Conservation (phyloP, 257 asterid species). For the Gentiana macrophylla region DNA sequence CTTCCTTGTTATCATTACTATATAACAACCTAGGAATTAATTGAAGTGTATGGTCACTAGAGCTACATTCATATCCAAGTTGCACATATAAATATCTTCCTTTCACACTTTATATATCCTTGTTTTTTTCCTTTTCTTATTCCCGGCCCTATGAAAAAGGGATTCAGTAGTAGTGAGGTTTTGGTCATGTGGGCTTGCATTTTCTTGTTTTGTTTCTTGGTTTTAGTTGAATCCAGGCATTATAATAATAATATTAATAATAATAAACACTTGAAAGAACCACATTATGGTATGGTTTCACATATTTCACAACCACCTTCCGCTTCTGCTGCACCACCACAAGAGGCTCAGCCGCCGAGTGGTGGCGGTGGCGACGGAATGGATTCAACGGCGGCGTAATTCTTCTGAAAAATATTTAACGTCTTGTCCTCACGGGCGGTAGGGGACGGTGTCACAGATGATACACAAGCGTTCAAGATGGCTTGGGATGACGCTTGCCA, state of each 20-base stretch:
- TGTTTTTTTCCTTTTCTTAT: background rate
- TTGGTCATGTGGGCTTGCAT: constrained; percentile 14
- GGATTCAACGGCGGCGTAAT: too few species aligned
- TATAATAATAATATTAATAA: background rate
- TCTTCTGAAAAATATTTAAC: constrained; percentile 19
- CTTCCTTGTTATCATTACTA: constrained; percentile 7
- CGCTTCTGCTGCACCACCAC: constrained; percentile 17
- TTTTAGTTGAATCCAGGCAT: constrained; percentile 28
- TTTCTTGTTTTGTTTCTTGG: constrained; percentile 13
- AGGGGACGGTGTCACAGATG: constrained; percentile 67
- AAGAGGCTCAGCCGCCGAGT: constrained; percentile 20
- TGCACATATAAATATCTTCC: background rate
- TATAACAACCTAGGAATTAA: background rate
- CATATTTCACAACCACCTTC: constrained; percentile 46
- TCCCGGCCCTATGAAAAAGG: constrained; percentile 16
- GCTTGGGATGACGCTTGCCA: constrained; percentile 90
- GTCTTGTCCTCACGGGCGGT: constrained; percentile 64
- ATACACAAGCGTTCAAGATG: constrained; percentile 59
- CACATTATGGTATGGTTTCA: constrained; percentile 22
- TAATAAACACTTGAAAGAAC: constrained; percentile 13
- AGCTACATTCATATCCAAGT: too few species aligned
- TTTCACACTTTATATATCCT: too few species aligned
- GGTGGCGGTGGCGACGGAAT: background rate
- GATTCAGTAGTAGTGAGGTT: constrained; percentile 1
- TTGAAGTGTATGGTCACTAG: too few species aligned